Evolutionary conservation across 2,329 filamentous ascomycete species (phyloP), one percentile per base, ranked within the genome.

Genomic region (Fragosphaeria purpurea): DNA sequence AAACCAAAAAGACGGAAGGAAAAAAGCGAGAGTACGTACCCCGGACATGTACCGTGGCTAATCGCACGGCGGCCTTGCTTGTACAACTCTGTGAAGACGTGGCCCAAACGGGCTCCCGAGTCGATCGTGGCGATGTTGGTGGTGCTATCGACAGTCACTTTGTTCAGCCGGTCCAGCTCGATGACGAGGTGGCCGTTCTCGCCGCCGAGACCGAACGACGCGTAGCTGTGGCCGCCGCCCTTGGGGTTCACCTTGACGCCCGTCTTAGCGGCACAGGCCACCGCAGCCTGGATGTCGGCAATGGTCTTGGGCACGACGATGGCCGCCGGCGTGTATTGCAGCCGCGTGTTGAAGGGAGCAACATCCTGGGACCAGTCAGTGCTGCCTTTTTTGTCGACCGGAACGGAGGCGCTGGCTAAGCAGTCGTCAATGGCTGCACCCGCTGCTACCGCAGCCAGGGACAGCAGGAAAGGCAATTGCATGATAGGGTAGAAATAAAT

Each of bases 31-130:
- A 34, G 5, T 12, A 50, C 39, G 32, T 57, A 74, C 73, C 68
- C 71, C 4, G 75, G 73, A 54, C 75, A 77, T 1, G 73, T 75
- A n/a, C 75, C 74, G 46, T 77, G 74, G 32, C 70, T 64, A 4
- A 78, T 62, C 2, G 69, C 73, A 11, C 60, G 70, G 56, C 53
- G 57, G 0, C 65, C 66, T 47, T 71, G 64, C 12, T 60, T 58
- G 46, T 64, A 67, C 4, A 74, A 58, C 53, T 70, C 64, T 4
- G 53, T 59, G 0, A 69, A 70, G 6, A 74, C 64, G 47, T 73
- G 69, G 0, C 75, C 76, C 2, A 80, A 62, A 8, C 75, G 64
- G 1, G 75, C 69, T 13, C 76, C 76, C 10, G 70, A 70, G 48
- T 75, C 69, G 11, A 75, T 66, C 30, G 62, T 67, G 0, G 68